Conservation (phyloP, 495 filamentous ascomycete genomes). For the Penicillium tannophilum region DNA sequence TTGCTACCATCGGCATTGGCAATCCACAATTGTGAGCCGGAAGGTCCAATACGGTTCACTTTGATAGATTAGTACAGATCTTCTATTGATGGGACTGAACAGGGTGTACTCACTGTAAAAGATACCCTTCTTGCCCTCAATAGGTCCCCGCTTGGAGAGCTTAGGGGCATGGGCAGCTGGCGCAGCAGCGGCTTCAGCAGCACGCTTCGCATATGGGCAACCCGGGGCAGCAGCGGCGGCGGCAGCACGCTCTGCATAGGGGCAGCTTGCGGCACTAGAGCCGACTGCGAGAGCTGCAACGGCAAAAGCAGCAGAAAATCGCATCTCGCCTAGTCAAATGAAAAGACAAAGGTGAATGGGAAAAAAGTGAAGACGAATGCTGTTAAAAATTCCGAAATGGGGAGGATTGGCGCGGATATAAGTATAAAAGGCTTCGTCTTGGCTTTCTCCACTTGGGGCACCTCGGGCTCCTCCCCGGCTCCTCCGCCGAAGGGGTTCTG, state of each 20-base stretch:
- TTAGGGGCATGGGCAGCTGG: not conserved
- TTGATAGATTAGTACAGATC: not conserved
- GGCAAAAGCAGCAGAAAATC: constrained; percentile 3
- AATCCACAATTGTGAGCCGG: constrained; percentile 26
- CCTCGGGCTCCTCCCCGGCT: not conserved
- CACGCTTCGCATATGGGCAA: constrained; percentile 8
- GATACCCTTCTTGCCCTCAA: constrained; percentile 19
- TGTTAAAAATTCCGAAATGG: not conserved
- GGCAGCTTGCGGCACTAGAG: constrained; percentile 9
- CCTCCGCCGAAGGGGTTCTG: not conserved
- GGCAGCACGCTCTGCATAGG: constrained; percentile 7
- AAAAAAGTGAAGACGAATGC: not conserved
- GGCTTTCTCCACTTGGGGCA: not conserved
- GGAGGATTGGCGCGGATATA: constrained; percentile 2
- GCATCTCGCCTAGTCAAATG: not conserved
- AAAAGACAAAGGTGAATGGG: not conserved
- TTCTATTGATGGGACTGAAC: not conserved
- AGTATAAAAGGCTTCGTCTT: not conserved
- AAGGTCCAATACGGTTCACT: constrained; percentile 34
- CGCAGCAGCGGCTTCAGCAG: constrained; percentile 1
- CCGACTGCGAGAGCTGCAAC: constrained; percentile 5
- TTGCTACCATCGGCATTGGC: constrained; percentile 33
- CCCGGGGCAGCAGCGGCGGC: not conserved
- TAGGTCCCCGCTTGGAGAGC: not conserved
- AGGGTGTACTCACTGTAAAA: constrained; percentile 11